A percentile compares a stretch with the other conserved stretches of the same genome.
Conservation (phyloP, 352 stramenopile species). For the Pythium plurisporium region DNA sequence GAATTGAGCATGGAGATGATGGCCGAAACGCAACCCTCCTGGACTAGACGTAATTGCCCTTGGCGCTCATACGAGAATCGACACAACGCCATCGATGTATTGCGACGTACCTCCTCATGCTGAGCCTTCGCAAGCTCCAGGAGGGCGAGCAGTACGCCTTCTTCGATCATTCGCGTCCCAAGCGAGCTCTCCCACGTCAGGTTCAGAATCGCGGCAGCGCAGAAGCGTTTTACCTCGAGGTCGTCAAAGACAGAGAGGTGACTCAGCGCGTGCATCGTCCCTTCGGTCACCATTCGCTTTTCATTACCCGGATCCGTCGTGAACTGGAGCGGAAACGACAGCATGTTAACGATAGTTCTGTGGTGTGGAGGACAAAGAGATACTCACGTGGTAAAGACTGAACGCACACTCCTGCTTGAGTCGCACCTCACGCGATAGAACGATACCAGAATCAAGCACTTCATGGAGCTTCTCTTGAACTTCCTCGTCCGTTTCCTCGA, state of each 20-base stretch:
- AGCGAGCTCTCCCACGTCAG: constrained; percentile 52
- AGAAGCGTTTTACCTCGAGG: constrained; percentile 78
- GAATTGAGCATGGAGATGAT: constrained; percentile 85
- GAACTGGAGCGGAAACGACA: constrained; percentile 31
- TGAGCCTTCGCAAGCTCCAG: constrained; percentile 77
- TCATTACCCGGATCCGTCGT: constrained; percentile 63
- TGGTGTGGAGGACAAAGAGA: too few relatives aligned
- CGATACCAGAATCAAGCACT: constrained; percentile 34
- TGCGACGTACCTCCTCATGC: constrained; percentile 73
- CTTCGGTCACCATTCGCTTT: constrained; percentile 69
- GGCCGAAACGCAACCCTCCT: constrained; percentile 77
- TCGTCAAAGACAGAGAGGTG: constrained; percentile 77
- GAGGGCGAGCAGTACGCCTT: constrained; percentile 63
- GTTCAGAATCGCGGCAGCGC: constrained; percentile 76
- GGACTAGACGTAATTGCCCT: constrained; percentile 65
- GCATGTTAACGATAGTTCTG: too few relatives aligned
- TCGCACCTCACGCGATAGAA: constrained; percentile 46
- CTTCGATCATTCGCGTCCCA: constrained; percentile 56
- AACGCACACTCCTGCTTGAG: constrained; percentile 81
- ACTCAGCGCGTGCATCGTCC: constrained; percentile 65
- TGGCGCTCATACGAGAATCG: constrained; percentile 76
- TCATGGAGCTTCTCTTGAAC: constrained; percentile 54
- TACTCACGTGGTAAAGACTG: constrained; percentile 69
- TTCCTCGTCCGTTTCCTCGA: constrained; percentile 35
- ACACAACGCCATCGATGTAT: constrained; percentile 80